phyloP scores from a whole-genome alignment of 495 filamentous ascomycete species.

The Amphirosellinia nigrospora region DNA sequence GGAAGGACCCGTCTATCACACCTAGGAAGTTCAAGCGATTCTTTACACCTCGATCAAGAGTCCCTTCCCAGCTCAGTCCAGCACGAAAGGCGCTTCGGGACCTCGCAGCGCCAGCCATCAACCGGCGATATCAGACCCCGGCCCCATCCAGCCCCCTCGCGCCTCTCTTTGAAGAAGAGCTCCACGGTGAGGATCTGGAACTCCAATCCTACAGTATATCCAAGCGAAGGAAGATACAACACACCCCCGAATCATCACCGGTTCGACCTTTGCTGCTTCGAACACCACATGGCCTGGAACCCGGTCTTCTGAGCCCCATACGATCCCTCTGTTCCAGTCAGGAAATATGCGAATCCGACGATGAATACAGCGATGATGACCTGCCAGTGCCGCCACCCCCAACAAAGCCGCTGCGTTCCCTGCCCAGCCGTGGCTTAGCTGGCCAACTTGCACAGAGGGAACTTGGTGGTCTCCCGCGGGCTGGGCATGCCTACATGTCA shows the following conservation, averaged over 20 bases:
- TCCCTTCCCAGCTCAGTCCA: conserved; percentile 53
- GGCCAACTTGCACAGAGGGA: conserved; percentile 52
- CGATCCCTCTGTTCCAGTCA: conserved; percentile 41
- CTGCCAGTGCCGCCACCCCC: conserved; percentile 21
- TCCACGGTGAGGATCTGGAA: conserved; percentile 36
- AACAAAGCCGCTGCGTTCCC: conserved; percentile 35
- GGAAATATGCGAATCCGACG: conserved; percentile 34
- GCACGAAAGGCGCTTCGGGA: conserved; percentile 71
- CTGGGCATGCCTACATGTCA: conserved; percentile 40
- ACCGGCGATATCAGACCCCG: conserved; percentile 56
- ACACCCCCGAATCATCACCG: conserved; percentile 41
- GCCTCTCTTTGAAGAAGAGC: conserved; percentile 46
- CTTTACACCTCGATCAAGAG: conserved; percentile 72
- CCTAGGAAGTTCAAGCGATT: conserved; percentile 79
- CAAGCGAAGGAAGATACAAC: conserved; percentile 52
- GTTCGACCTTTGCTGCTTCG: conserved; percentile 33
- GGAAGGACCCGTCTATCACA: conserved; percentile 64
- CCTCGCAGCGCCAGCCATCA: conserved; percentile 68
- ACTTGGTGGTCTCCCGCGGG: conserved; percentile 44
- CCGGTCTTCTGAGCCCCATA: conserved; percentile 45
- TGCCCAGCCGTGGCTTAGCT: conserved; percentile 47
- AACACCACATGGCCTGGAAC: conserved; percentile 27
- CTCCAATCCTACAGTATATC: conserved; percentile 28
- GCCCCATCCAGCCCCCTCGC: conserved; percentile 51
- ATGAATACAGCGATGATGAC: conserved; percentile 42